Conservation (phyloP, 1,139 yeast species). For the Saccharomyces uvarum region DNA sequence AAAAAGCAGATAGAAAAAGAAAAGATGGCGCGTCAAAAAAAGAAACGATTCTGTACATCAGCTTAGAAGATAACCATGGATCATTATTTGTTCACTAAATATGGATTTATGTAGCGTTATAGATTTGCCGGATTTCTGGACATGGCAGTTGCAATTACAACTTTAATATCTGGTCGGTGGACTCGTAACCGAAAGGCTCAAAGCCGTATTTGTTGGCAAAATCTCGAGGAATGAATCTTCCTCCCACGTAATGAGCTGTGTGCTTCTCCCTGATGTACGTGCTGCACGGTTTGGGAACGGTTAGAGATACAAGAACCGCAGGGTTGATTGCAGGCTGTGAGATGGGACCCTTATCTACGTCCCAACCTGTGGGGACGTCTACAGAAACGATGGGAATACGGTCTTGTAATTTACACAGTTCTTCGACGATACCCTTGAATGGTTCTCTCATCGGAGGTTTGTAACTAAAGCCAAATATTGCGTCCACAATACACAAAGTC, state of each 20-base stretch:
- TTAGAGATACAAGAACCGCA: conserved; percentile 63
- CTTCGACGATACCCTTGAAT: conserved; percentile 50
- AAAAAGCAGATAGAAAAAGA: not conserved
- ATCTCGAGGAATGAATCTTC: conserved; percentile 61
- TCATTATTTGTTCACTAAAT: not conserved
- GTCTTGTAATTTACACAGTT: conserved; percentile 36
- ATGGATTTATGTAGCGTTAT: not conserved
- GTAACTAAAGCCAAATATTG: conserved; percentile 90
- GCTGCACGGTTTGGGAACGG: conserved; percentile 92
- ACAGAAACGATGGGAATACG: conserved; percentile 63
- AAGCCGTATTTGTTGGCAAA: conserved; percentile 72
- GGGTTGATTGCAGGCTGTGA: conserved; percentile 46
- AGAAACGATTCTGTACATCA: not conserved
- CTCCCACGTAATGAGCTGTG: conserved; percentile 71
- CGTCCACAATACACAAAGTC: conserved; percentile 51
- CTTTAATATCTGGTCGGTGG: conserved; percentile 43
- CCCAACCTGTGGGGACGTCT: conserved; percentile 96
- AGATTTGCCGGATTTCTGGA: not conserved
- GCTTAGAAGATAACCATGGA: not conserved
- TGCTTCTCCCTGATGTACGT: conserved; percentile 34
- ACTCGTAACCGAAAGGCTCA: conserved; percentile 48
- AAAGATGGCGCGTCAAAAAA: conserved; percentile 1
- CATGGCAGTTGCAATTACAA: conserved; percentile 9
- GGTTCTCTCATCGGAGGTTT: conserved; percentile 83
- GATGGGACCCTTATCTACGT: conserved; percentile 77